A percentile compares a stretch with the other conserved stretches of the same genome.
phyloP scores from a whole-genome alignment of 148 eudicot genomes.

The Amaranthus cruentus region DNA sequence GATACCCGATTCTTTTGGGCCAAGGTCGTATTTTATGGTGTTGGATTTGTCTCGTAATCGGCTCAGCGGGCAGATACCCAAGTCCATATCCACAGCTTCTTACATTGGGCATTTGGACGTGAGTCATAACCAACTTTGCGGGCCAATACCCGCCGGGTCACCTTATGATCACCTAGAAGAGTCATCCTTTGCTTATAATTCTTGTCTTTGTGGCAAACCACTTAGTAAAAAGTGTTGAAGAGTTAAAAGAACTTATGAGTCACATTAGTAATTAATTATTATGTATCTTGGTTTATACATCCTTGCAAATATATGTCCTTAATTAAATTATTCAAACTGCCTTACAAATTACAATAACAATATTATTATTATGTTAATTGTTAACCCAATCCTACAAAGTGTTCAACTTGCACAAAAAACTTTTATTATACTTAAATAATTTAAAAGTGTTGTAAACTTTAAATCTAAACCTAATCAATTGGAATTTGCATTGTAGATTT shows the following conservation, averaged over 20 bases:
- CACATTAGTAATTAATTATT: not conserved
- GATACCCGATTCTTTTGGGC: conserved; percentile 70
- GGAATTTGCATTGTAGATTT: no score
- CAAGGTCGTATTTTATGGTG: conserved; percentile 71
- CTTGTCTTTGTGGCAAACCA: conserved; percentile 85
- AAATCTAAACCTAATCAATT: no score
- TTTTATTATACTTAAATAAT: no score
- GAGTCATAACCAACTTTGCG: conserved; percentile 80
- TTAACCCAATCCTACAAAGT: no score
- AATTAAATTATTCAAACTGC: no score
- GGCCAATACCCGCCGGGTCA: conserved; percentile 61
- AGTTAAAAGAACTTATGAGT: not conserved
- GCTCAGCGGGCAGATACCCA: conserved; percentile 59
- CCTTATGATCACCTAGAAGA: conserved; percentile 86
- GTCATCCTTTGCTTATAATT: conserved; percentile 60
- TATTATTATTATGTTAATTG: no score
- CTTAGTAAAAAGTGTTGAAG: conserved; percentile 48
- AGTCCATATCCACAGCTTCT: conserved; percentile 48
- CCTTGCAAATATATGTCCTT: conserved; percentile 8
- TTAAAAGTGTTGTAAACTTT: no score
- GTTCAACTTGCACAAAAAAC: no score
- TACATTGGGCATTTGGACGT: conserved; percentile 80
- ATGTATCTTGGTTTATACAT: conserved; percentile 6
- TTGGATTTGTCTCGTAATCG: conserved; percentile 65
- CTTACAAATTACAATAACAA: no score